Evolutionary conservation across 2,329 filamentous ascomycete species (phyloP), one percentile per base, ranked within the genome.

Genomic region (Colletotrichum sp.): DNA sequence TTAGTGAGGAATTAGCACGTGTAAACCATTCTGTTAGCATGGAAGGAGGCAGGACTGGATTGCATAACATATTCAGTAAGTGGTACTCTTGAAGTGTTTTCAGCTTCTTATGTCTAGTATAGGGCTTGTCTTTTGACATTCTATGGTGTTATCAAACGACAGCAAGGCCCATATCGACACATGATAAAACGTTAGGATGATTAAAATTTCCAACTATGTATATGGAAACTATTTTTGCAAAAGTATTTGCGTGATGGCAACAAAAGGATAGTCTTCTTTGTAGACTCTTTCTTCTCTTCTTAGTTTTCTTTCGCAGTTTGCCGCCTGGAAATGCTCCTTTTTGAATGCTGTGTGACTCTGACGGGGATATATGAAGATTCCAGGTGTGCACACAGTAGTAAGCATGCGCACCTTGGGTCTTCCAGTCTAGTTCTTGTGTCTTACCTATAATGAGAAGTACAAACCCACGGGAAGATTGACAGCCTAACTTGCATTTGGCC

Each of bases 81-180:
- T 44, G 9, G 3, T 44, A 44, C 18, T 44, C 9, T n/a, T 6
- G 9, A 44, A 3, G 8, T 44, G 9, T 18, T 10, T 44, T 44
- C 5, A 12, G 18, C 39, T n/a, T 10, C 3, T 10, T 2, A 6
- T n/a, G 18, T n/a, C 8, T 44, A n/a, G 18, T 44, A 44, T 10
- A 10, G 3, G 9, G 18, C 18, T n/a, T n/a, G 5, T n/a, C 1
- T 1, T 10, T 10, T 12, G 5, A 2, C 39, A n/a, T 44, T n/a
- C 18, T n/a, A 44, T 12, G 5, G 8, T 18, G 5, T 44, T 10
- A 44, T 12, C 5, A n/a, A 44, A n/a, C 9, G 5, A 44, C 18
- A 44, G 8, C 5, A 1, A 44, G 39, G 39, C 5, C 3, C 1
- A n/a, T 1, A n/a, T n/a, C 0, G 9, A n/a, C 8, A 44, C 3